Percentiles rank a stretch among this genome's conserved stretches.
Conservation (phyloP, 169 alveolate species). For the Eimeria falciformis region DNA sequence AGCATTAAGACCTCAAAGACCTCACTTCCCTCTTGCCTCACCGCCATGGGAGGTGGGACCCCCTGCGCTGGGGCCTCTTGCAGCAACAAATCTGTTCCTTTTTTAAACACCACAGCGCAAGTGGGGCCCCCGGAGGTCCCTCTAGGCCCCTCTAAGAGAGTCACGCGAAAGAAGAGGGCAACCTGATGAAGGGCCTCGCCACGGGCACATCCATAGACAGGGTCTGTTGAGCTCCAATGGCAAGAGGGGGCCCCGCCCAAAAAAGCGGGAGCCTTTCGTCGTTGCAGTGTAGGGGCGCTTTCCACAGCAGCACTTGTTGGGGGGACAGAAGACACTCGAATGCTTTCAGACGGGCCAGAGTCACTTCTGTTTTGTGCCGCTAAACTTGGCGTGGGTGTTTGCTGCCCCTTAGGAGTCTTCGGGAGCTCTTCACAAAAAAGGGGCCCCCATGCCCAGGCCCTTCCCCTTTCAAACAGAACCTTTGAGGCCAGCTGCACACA, state of each 20-base stretch:
- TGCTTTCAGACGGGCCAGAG: too few relatives aligned
- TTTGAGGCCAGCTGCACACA: neutral
- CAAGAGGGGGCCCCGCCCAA: constrained; percentile 37
- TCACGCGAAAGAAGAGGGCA: neutral
- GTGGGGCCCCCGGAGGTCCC: neutral
- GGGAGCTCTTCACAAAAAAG: neutral
- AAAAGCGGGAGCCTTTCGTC: neutral
- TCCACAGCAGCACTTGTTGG: too few relatives aligned
- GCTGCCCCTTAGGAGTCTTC: neutral
- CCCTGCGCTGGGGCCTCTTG: constrained; percentile 28
- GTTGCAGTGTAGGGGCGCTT: neutral
- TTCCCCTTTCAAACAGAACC: neutral
- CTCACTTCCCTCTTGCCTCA: neutral
- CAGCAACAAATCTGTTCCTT: constrained; percentile 43
- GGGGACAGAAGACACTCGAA: too few relatives aligned
- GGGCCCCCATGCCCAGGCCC: neutral
- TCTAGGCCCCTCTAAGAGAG: neutral
- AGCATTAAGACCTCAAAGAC: neutral
- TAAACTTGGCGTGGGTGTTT: too few relatives aligned
- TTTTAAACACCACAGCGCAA: neutral
- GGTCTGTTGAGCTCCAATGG: neutral
- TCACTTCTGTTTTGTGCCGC: too few relatives aligned
- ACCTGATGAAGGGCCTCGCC: constrained; percentile 36
- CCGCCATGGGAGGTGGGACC: constrained; percentile 3
- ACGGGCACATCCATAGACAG: constrained; percentile 19